Base-by-base conservation (phyloP, 2,329 filamentous ascomycete genomes). In the Fusarium sp. region DNA sequence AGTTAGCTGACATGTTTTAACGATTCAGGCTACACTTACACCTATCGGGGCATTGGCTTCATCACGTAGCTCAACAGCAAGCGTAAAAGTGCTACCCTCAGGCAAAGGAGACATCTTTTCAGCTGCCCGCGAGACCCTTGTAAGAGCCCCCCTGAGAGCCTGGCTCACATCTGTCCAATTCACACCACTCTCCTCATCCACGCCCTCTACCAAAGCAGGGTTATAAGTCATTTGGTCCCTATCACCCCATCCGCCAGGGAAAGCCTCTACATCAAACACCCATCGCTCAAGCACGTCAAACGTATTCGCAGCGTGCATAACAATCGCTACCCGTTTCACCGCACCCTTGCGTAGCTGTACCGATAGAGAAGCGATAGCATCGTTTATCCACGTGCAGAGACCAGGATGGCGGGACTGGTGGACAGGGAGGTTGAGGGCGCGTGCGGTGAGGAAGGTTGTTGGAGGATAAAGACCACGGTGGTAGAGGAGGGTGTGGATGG, bases 401-500 rank as follows among this genome's bases (percentile, higher is more conserved):
- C 89, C 88, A 0, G 95, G 93, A 80, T 97, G 94, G 62, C 94
- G 91, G 65, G 90, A 95, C 79, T 97, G 94, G 75, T 92, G 91
- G 47, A 97, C 91, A 30, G 93, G 88, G 63, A 94, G 90, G 81
- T 95, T 94, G 85, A 95, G 95, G 75, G 93, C 94, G 70, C 91
- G 89, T 42, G 91, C 88, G 44, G 91, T 89, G 62, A 95, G 87
- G 82, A 97, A 98, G 38, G 93, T 93, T 29, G 88, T 82, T 51
- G 83, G 80, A 0, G 95, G 94, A 80, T 98, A 98, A 76, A 97
- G 89, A 64, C 81, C 81, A 73, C 95, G 92, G 76, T 96, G 90
- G 83, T 90, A 95, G 73, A 97, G 89, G 75, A 98, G 90, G 63
- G 93, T 93, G 84, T 98, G 95, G 70, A 95, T 89, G 74, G 92